phyloP scores from a whole-genome alignment of 352 stramenopile species.

The Pythium utonaiense region DNA sequence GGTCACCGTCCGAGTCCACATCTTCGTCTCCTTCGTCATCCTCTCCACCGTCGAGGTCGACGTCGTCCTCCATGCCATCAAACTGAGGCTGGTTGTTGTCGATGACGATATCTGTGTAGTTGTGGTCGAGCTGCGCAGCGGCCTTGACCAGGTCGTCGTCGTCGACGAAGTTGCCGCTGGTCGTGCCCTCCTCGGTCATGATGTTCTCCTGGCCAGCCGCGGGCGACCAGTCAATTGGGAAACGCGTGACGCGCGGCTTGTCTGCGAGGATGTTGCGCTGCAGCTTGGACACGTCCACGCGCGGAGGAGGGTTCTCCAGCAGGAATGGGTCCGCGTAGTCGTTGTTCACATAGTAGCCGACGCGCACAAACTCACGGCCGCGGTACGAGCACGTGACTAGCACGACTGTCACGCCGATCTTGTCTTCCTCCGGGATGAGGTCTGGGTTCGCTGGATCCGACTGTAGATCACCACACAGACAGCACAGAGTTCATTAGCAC shows the following conservation, averaged over 20 bases:
- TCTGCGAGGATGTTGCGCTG: constrained; percentile 96
- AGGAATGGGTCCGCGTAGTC: constrained; percentile 93
- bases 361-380: constrained; percentile 95
- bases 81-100: constrained; percentile 45
- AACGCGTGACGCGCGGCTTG: constrained; percentile 93
- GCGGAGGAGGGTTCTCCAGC: constrained; percentile 72
- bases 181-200: constrained; percentile 40
- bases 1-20: constrained; percentile 60
- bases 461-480: constrained; percentile 31
- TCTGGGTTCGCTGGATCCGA: constrained; percentile 91
- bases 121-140: constrained; percentile 78
- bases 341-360: constrained; percentile 99
- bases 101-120: constrained; percentile 89
- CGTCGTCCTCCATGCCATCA: constrained; percentile 49
- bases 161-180: constrained; percentile 65
- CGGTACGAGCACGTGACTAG: constrained; percentile 98
- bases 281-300: constrained; percentile 91
- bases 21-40: constrained; percentile 43
- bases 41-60: constrained; percentile 70
- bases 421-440: constrained; percentile 93
- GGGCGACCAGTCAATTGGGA: constrained; percentile 96
- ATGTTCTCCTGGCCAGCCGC: constrained; percentile 29
- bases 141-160: constrained; percentile 86
- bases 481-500: background rate
- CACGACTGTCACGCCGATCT: constrained; percentile 98